Percentiles rank a stretch among this genome's conserved stretches.
Evolutionary conservation across 768 basidiomycete genomes (phyloP).

Genomic region (Tylopilus sp.): DNA sequence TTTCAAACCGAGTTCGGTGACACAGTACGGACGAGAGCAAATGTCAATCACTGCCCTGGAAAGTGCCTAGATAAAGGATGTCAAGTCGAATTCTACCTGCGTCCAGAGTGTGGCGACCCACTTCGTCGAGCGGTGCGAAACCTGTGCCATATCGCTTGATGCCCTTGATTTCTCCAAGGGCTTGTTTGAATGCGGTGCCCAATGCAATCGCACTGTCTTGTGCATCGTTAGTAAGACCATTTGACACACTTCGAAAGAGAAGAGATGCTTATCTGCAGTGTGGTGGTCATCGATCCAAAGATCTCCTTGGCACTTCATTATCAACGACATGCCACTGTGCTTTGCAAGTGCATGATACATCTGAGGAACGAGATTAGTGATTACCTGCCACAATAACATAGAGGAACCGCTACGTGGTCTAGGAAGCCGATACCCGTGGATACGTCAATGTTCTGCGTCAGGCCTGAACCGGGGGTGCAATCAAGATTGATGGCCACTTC

Average conservation of each 20-base stretch:
- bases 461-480: constrained; percentile 58
- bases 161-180: constrained; percentile 90
- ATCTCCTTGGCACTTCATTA: constrained; percentile 90
- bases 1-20: constrained; percentile 82
- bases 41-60: constrained; percentile 97
- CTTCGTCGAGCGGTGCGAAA: constrained; percentile 96
- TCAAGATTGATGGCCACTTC: constrained; percentile 82
- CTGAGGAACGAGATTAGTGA: constrained; percentile 38
- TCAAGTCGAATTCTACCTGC: background rate
- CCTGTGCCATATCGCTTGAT: constrained; percentile 95
- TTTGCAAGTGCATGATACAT: constrained; percentile 99
- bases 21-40: constrained; percentile 94
- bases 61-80: constrained; percentile 62
- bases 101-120: constrained; percentile 29
- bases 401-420: constrained; percentile 71
- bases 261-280: constrained; percentile 84
- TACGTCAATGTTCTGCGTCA: constrained; percentile 73
- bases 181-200: constrained; percentile 89
- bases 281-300: constrained; percentile 99
- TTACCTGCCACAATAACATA: background rate
- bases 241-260: constrained; percentile 9
- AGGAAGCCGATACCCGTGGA: constrained; percentile 98
- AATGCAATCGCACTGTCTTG: constrained; percentile 89
- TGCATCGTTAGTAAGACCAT: constrained; percentile 31
- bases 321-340: constrained; percentile 91